Percentiles rank a stretch among this genome's conserved stretches.
Evolutionary conservation across 2,329 filamentous ascomycete genomes (phyloP).

Genomic region (Nigrospora osmanthi): DNA sequence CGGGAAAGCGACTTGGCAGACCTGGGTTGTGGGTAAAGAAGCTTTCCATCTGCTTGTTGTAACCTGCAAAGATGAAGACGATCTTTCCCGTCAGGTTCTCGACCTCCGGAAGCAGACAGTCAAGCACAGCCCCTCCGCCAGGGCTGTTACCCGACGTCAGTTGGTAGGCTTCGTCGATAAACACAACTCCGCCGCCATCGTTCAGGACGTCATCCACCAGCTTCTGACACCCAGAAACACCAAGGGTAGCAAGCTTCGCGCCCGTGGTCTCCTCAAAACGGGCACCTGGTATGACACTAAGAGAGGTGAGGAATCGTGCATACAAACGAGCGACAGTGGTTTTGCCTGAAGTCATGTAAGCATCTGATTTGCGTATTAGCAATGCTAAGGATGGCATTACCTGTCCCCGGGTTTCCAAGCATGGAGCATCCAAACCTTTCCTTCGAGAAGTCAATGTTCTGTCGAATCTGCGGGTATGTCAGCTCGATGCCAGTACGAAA

Average conservation of each 20-base stretch:
- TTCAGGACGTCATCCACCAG: constrained; percentile 49
- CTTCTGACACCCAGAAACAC: constrained; percentile 48
- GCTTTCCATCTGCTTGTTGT: constrained; percentile 65
- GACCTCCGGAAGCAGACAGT: constrained; percentile 64
- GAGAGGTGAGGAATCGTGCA: constrained; percentile 52
- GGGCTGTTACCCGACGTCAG: constrained; percentile 49
- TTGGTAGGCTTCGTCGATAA: constrained; percentile 77
- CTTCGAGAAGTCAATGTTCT: constrained; percentile 42
- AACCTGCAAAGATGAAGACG: constrained; percentile 67
- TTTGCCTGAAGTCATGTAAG: constrained; percentile 39
- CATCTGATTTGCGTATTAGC: neutral
- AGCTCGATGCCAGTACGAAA: neutral
- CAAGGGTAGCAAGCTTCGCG: constrained; percentile 54
- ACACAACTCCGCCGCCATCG: constrained; percentile 58
- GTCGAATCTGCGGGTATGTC: constrained; percentile 29
- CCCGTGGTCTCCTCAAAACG: constrained; percentile 62
- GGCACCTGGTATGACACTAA: constrained; percentile 54
- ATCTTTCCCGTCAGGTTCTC: constrained; percentile 65
- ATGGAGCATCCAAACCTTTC: constrained; percentile 58
- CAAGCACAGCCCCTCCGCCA: constrained; percentile 55
- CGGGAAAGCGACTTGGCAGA: constrained; percentile 60
- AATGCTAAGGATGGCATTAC: constrained; percentile 25
- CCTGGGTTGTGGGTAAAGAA: constrained; percentile 72
- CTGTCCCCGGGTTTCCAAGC: constrained; percentile 70
- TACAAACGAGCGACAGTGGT: constrained; percentile 70